Evolutionary conservation across 805 yeast species (phyloP), one percentile per base, ranked within the genome.

Genomic region (Saccharomycopsis sp.): DNA sequence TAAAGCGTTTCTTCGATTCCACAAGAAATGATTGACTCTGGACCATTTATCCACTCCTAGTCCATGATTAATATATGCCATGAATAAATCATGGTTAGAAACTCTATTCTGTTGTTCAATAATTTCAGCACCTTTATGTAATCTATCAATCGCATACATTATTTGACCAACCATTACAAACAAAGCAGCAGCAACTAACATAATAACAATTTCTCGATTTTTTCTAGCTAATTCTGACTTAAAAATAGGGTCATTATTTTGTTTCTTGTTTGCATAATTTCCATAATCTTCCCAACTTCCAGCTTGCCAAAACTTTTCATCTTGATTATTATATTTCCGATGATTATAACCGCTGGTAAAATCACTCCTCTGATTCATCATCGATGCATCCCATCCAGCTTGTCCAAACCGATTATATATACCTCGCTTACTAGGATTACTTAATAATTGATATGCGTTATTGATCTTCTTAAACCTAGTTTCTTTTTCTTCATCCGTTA

Each of bases 241-340:
- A 56, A 40, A 56, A 21, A 47, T 53, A 50, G 56, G 53, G 45
- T 54, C 55, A 41, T 61, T 23, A 16, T 43, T 27, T 11, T 37
- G 34, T 23, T 45, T 33, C 16, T 44, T 31, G 22, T 19, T 23
- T 7, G 39, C 39, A 38, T 58, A 41, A 6, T 44, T 38, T 22
- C 70, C 69, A 55, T 67, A 68, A 51, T 72, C 76, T 41, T 71
- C 75, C 77, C 77, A 72, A 1, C 71, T 70, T 2, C 71, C 74
- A 7, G 75, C 75, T 28, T 59, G 64, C 72, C 75, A 70, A 56
- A 70, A 71, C 33, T 59, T 60, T 43, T 70, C 54, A 38, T 51
- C 52, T 6, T 32, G 31, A 4, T 23, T 24, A 21, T 47, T 28
- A 23, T 47, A 47, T n/a, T 6, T 19, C 35, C 35, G 5, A 26